Percentiles rank a stretch among this genome's conserved stretches.
Conservation (phyloP, 1,139 yeast species). For the Geotrichum aggregatum region DNA sequence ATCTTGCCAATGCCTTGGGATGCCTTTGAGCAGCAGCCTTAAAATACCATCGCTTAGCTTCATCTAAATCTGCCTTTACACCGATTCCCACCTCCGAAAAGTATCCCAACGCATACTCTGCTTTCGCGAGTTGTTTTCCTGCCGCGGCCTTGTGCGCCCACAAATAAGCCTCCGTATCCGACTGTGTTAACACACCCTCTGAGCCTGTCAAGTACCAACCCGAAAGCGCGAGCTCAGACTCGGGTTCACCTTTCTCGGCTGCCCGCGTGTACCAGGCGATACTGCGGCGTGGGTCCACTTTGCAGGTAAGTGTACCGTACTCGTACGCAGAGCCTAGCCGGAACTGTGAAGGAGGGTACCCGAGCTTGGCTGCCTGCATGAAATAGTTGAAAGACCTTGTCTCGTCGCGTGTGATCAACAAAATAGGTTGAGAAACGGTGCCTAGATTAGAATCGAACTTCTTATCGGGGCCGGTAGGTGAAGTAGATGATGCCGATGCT, state of each 20-base stretch:
- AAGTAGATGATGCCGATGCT: background rate
- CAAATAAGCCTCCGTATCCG: constrained; percentile 72
- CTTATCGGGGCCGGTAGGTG: constrained; percentile 50
- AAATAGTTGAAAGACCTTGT: constrained; percentile 64
- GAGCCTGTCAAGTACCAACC: constrained; percentile 92
- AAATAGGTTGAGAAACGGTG: background rate
- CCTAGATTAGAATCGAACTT: constrained; percentile 44
- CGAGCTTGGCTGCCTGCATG: constrained; percentile 69
- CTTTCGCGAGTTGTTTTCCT: constrained; percentile 71
- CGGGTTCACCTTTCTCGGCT: constrained; percentile 65
- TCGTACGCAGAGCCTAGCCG: constrained; percentile 85
- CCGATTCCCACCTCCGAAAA: constrained; percentile 79
- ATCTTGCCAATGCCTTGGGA: constrained; percentile 47
- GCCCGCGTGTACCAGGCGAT: constrained; percentile 89
- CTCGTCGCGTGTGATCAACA: constrained; percentile 38
- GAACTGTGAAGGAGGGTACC: constrained; percentile 78
- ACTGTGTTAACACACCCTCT: constrained; percentile 60
- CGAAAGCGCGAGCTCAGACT: constrained; percentile 81
- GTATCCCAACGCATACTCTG: constrained; percentile 78
- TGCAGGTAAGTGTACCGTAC: constrained; percentile 68
- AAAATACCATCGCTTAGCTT: constrained; percentile 52
- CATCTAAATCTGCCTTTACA: constrained; percentile 44
- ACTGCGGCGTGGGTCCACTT: constrained; percentile 66
- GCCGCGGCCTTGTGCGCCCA: constrained; percentile 86
- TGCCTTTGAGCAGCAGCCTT: constrained; percentile 60